Evolutionary conservation across 2,329 filamentous ascomycete genomes (phyloP).

Genomic region (Sarocladiaceae sp.): DNA sequence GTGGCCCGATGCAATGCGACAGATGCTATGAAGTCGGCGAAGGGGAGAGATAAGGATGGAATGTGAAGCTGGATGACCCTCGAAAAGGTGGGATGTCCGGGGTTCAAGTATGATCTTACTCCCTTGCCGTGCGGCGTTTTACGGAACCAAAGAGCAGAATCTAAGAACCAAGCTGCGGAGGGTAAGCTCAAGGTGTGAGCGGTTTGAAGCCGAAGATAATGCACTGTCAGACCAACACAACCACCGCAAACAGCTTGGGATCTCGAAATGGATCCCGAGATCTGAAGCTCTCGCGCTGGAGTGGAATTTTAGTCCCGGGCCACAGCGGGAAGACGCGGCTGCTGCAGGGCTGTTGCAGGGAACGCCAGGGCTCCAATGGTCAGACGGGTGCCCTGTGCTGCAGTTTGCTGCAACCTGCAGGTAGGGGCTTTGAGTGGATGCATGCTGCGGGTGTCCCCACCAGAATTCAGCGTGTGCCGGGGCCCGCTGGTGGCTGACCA

Average conservation of each 20-base stretch:
- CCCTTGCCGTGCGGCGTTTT: no score
- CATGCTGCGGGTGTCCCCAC: slow-evolving; percentile 4
- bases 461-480: not conserved
- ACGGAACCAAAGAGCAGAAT: no score
- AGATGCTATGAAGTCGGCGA: not conserved
- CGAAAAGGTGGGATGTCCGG: no score
- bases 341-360: slow-evolving; percentile 2
- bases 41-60: not conserved
- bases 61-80: no score
- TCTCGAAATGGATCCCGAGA: not conserved
- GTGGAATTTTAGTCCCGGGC: no score
- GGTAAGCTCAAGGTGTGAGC: no score
- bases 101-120: no score
- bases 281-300: not conserved
- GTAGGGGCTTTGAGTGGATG: not conserved
- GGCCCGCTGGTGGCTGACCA: not conserved
- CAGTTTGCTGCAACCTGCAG: not conserved
- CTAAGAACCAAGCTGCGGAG: no score
- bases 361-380: no score
- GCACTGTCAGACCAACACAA: no score
- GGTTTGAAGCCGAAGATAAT: no score
- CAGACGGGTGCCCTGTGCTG: not conserved
- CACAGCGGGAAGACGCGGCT: slow-evolving; percentile 6
- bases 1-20: not conserved
- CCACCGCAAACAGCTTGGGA: no score